Conservation (phyloP, 345 rosid species). For the Salix koriyanagi region DNA sequence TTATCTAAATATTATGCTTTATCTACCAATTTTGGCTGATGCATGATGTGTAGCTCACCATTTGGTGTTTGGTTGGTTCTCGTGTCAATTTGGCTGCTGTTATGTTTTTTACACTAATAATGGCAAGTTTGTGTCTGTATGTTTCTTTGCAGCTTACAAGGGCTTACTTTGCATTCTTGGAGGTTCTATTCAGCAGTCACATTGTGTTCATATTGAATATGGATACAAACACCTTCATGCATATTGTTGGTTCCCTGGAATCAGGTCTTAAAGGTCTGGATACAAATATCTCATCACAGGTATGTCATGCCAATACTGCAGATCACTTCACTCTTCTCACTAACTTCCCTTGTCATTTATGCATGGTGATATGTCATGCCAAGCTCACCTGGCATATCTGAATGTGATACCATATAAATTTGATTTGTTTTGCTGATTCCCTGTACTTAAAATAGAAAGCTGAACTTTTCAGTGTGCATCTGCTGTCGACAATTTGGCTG, state of each 20-base stretch:
- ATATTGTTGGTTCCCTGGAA: slow-evolving; percentile 88
- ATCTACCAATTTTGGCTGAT: not conserved
- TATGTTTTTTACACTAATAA: not conserved
- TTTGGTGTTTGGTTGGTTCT: not conserved
- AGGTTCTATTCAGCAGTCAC: slow-evolving; percentile 80
- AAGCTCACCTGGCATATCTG: not conserved
- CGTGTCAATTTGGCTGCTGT: not conserved
- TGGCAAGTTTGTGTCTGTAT: slow-evolving; percentile 9
- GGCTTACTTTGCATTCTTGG: slow-evolving; percentile 95
- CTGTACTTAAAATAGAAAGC: slow-evolving; percentile 8
- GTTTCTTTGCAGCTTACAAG: slow-evolving; percentile 72
- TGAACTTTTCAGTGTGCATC: slow-evolving; percentile 73
- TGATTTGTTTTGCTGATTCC: not conserved
- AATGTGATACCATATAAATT: not conserved
- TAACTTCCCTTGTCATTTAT: slow-evolving; percentile 1
- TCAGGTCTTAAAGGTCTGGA: slow-evolving; percentile 97
- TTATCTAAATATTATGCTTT: not conserved
- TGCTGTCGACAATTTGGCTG: slow-evolving; percentile 93
- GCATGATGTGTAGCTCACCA: not conserved
- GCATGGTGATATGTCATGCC: not conserved
- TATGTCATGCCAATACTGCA: slow-evolving; percentile 19
- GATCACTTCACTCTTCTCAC: not conserved
- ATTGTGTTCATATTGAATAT: slow-evolving; percentile 68
- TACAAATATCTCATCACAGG: slow-evolving; percentile 89
- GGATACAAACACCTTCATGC: slow-evolving; percentile 82